Percentiles rank a stretch among this genome's conserved stretches.
phyloP scores from a whole-genome alignment of 2,329 filamentous ascomycete genomes.

The Thielaviopsis punctulata region DNA sequence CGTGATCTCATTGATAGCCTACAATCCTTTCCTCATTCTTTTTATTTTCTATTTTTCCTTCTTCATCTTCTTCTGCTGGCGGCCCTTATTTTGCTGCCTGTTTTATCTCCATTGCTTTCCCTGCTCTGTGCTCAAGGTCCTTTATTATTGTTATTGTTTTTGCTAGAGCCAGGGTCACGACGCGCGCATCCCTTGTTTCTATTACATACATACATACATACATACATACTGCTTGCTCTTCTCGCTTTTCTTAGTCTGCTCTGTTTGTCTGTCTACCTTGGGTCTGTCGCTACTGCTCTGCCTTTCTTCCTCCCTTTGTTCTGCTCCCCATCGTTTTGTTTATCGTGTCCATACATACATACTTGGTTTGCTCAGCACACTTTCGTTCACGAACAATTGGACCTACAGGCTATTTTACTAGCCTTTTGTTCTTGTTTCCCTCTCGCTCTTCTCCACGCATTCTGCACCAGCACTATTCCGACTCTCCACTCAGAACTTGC shows the following conservation, averaged over 20 bases:
- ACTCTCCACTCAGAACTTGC: too few relatives aligned
- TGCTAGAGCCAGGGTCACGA: neutral
- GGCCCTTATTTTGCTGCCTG: neutral
- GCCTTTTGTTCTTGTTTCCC: neutral
- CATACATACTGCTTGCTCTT: neutral
- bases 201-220: neutral
- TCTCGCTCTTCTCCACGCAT: neutral
- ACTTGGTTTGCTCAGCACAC: neutral
- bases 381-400: neutral
- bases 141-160: neutral
- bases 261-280: neutral
- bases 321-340: neutral
- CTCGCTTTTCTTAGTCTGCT: neutral
- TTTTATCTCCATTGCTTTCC: neutral
- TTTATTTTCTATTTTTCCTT: neutral
- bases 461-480: too few relatives aligned
- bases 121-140: neutral
- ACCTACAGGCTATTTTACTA: neutral
- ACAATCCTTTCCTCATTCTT: neutral
- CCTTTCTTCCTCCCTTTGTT: neutral
- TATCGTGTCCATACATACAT: too few relatives aligned
- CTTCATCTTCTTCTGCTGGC: neutral
- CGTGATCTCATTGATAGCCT: neutral
- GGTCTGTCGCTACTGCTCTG: neutral
- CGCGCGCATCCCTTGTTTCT: constrained; percentile 2